Percentiles rank a stretch among this genome's conserved stretches.
Conservation (phyloP, 2,329 filamentous ascomycete species). For the Beauveria bassiana region DNA sequence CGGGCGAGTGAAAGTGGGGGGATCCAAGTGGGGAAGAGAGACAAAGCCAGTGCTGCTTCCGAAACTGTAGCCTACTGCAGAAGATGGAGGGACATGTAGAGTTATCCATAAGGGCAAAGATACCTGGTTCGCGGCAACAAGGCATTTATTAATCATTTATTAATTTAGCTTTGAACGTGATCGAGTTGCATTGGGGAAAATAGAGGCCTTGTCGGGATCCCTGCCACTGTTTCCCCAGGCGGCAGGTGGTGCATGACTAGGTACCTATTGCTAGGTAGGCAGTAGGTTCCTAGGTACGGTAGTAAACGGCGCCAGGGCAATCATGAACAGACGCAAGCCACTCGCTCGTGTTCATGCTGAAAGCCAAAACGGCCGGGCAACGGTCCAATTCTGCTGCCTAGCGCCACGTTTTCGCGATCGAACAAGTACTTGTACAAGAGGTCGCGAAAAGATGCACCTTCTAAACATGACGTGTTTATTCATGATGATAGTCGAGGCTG, state of each 20-base stretch:
- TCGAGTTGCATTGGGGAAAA: no score
- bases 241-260: background rate
- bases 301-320: background rate
- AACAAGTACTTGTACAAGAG: no score
- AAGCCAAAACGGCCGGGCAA: background rate
- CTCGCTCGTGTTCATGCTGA: background rate
- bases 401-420: background rate
- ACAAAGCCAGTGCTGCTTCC: no score
- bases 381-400: background rate
- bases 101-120: no score
- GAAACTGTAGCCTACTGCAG: no score
- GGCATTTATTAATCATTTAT: no score
- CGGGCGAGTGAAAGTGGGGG: background rate
- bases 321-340: background rate
- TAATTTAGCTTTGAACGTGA: no score
- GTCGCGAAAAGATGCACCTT: background rate
- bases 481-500: background rate
- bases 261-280: no score
- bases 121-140: no score
- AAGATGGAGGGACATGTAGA: no score
- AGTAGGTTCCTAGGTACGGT: background rate
- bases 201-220: no score
- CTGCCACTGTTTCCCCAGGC: background rate
- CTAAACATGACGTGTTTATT: background rate
- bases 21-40: no score